Base-by-base conservation (phyloP, 768 basidiomycete species). In the Pleurotus salmoneostramineus region DNA sequence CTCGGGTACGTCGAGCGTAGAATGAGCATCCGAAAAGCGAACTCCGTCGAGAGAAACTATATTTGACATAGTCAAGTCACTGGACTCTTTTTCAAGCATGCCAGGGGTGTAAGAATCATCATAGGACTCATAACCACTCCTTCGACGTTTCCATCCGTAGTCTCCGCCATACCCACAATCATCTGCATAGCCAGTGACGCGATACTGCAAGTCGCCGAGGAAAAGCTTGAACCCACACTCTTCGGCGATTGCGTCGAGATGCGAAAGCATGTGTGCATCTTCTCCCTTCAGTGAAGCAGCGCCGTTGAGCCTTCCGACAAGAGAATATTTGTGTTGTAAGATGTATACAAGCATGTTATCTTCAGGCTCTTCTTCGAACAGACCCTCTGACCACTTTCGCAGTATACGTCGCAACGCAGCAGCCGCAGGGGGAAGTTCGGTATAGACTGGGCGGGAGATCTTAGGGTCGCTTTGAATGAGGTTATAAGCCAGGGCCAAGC, bases 401-500 rank as follows among this genome's bases (percentile, higher is more conserved):
- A 83, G 58, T 3, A 78, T 68, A 3, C 65, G 66, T 27, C 21
- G 21, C 21, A 27, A 2, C 66, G 65, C 5, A 80, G 64, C 2
- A 57, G 44, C 0, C 21, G 21, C 21, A 27, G 21, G 21, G 21
- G 21, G 21, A 3, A 27, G 21, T 27, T 27, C 21, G 21, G 21
- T 27, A 3, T 27, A 27, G 21, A 27, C 21, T 1, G 21, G 21
- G 21, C 21, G 21, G 21, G 68, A 61, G 14, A 65, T 55, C 4
- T 67, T 64, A 1, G 74, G 64, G 0, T 69, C 65, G 3, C 74
- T 68, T 56, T 79, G 74, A 15, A 82, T 70, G 50, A 83, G 71
- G 59, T 81, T 82, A 65, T 77, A 83, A 0, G 80, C 76, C 3
- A 83, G 72, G 0, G 79, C 81, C 0, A 83, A 72, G 0, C 78